A percentile compares a stretch with the other conserved stretches of the same genome.
Evolutionary conservation across 2,329 filamentous ascomycete species (phyloP).

Genomic region (Neonectria faginata): DNA sequence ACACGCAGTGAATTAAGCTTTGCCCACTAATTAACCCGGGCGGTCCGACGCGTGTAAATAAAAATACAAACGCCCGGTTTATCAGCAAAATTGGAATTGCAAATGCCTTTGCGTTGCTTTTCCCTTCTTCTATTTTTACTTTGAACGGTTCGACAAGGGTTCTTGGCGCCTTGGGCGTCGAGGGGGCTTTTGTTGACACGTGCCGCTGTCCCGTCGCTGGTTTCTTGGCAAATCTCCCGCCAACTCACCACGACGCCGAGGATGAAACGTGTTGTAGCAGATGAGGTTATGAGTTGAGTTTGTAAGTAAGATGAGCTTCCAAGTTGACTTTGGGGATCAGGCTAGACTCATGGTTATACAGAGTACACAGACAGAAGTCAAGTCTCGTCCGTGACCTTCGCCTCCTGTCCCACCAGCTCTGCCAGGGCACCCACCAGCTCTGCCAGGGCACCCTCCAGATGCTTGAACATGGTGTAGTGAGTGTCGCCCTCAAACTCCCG

Average conservation of each 20-base stretch:
- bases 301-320: not conserved
- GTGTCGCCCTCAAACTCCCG: constrained; percentile 50
- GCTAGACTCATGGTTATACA: not conserved
- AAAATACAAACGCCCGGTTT: not conserved
- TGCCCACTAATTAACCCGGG: not conserved
- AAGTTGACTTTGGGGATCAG: not conserved
- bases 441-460: constrained; percentile 35
- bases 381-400: not conserved
- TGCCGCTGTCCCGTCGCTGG: not conserved
- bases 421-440: constrained; percentile 34
- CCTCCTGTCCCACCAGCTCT: constrained; percentile 20
- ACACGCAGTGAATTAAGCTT: not conserved
- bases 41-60: not conserved
- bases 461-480: constrained; percentile 48
- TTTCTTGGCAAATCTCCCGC: not conserved
- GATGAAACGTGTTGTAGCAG: not conserved
- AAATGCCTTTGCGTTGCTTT: not conserved
- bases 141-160: too few relatives aligned
- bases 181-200: too few relatives aligned
- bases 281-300: not conserved
- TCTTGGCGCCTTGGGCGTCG: not conserved
- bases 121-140: too few relatives aligned
- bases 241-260: not conserved
- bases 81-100: not conserved
- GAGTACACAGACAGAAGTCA: not conserved